Conservation (phyloP, 106 monocot genomes). For the Chionographis japonica region DNA sequence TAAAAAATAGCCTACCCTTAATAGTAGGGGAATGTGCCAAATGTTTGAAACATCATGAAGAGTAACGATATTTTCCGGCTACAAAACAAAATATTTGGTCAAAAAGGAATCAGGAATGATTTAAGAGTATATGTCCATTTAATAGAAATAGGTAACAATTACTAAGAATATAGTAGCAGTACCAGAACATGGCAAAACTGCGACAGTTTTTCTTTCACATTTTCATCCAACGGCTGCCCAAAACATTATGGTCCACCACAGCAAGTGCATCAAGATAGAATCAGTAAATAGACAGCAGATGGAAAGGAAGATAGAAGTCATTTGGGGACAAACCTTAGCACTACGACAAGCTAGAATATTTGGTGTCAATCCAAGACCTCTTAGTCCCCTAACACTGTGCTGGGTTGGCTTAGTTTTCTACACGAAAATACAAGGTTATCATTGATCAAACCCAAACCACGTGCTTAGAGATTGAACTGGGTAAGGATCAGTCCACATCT, state of each 20-base stretch:
- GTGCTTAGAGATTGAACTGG: neutral
- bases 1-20: conserved; percentile 53
- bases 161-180: neutral
- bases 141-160: neutral
- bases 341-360: conserved; percentile 74
- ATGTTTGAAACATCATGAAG: conserved; percentile 94
- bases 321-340: conserved; percentile 33
- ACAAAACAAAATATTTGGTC: conserved; percentile 13
- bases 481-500: neutral
- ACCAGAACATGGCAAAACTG: conserved; percentile 77
- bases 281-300: neutral
- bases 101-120: neutral
- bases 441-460: too few species aligned
- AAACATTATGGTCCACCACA: neutral
- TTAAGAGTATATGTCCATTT: neutral
- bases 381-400: conserved; percentile 56
- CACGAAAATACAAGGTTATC: neutral
- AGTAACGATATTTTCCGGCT: conserved; percentile 71
- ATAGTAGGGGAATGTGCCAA: conserved; percentile 85
- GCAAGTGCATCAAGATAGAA: neutral
- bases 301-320: neutral
- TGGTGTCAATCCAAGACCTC: conserved; percentile 66
- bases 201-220: conserved; percentile 69
- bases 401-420: conserved; percentile 85
- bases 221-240: conserved; percentile 52